These are phyloP conservation scores for Xylariomycetidae sp. DNA, from an alignment of 2,329 filamentous ascomycete genomes.

Conservation along the genomic window DNA sequence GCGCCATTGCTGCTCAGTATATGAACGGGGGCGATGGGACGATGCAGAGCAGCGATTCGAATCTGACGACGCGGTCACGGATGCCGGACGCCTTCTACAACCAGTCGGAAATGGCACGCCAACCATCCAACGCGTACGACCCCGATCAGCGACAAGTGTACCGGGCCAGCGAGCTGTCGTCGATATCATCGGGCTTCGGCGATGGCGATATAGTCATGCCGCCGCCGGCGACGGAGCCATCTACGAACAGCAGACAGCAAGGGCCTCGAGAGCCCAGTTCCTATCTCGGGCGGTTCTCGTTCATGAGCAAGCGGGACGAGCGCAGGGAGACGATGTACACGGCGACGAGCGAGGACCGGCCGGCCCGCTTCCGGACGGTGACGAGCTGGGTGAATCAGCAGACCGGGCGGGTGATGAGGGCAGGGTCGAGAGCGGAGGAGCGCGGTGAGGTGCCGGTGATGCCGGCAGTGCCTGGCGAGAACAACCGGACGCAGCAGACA, in stretches of 20 bases:
- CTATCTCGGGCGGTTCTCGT: constrained; percentile 28
- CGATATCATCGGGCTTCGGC: constrained; percentile 58
- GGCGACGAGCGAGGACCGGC: constrained; percentile 45
- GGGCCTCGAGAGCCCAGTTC: constrained; percentile 10
- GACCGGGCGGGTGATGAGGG: constrained; percentile 45
- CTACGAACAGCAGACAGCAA: constrained; percentile 10
- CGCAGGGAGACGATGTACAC: constrained; percentile 48
- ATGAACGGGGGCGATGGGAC: constrained; percentile 13
- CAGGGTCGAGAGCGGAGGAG: constrained; percentile 32
- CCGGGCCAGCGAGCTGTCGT: constrained; percentile 48
- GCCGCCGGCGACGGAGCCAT: constrained; percentile 17
- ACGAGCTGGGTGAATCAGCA: constrained; percentile 62
- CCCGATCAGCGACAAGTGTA: constrained; percentile 30
- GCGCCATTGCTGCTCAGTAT: too few relatives aligned
- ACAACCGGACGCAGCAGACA: constrained; percentile 16
- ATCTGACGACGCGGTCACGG: constrained; percentile 28
- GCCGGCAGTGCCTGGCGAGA: constrained; percentile 19
- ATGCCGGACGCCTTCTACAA: constrained; percentile 33
- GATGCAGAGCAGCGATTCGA: constrained; percentile 19
- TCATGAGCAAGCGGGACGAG: constrained; percentile 24
- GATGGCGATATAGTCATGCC: constrained; percentile 52
- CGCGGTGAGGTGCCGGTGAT: constrained; percentile 21
- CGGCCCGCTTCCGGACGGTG: constrained; percentile 51
- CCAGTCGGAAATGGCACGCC: constrained; percentile 32
- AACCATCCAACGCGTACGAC: constrained; percentile 31